These are phyloP conservation scores for Kluyveromyces sp. DNA, from an alignment of 1,139 yeast species.

Conservation along the genomic window DNA sequence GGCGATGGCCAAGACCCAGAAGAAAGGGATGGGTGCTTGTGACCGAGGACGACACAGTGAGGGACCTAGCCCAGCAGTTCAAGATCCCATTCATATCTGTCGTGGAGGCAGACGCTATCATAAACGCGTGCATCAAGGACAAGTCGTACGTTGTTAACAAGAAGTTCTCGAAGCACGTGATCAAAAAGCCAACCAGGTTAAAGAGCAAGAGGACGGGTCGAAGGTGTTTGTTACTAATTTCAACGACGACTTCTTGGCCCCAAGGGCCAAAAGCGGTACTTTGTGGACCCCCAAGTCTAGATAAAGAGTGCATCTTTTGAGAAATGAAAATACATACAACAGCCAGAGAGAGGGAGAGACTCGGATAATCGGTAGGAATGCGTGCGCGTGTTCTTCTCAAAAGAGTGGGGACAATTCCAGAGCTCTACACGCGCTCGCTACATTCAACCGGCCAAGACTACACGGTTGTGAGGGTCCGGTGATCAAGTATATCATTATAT, in stretches of 20 bases:
- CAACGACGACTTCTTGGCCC: constrained; percentile 24
- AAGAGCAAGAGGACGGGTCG: constrained; percentile 19
- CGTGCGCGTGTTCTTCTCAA: too few species aligned
- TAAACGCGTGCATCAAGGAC: constrained; percentile 22
- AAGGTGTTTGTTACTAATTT: constrained; percentile 23
- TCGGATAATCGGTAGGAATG: too few species aligned
- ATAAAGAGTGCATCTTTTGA: too few species aligned
- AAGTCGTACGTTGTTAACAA: constrained; percentile 19
- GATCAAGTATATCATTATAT: too few species aligned
- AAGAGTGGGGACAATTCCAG: too few species aligned
- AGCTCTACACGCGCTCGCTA: too few species aligned
- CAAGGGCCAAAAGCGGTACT: constrained; percentile 26
- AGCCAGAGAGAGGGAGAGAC: too few species aligned
- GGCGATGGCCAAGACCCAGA: constrained; percentile 7
- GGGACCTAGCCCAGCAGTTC: constrained; percentile 21
- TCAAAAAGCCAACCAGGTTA: constrained; percentile 13
- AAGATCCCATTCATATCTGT: constrained; percentile 24
- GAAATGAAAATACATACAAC: too few species aligned
- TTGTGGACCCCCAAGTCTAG: constrained; percentile 22
- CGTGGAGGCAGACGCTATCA: constrained; percentile 24
- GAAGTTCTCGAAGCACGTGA: constrained; percentile 20
- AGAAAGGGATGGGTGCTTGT: constrained; percentile 23
- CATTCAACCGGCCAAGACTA: too few species aligned
- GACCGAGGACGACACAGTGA: constrained; percentile 23
- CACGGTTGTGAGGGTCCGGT: too few species aligned